Evolutionary conservation across 2,329 filamentous ascomycete genomes (phyloP).

Genomic region (Colletotrichum horii): DNA sequence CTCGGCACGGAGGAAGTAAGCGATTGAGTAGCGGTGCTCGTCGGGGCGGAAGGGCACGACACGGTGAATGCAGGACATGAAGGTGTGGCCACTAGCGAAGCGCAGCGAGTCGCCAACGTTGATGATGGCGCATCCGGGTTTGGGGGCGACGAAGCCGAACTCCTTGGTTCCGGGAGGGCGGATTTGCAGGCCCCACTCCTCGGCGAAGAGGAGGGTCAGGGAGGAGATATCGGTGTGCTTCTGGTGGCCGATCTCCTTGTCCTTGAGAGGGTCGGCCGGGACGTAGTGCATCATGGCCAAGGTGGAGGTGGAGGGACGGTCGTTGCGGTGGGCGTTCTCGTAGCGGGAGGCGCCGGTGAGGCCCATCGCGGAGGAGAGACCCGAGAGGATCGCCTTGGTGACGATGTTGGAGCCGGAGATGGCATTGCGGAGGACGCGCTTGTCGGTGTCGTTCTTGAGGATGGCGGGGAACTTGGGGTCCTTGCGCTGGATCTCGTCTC

Average conservation of each 20-base stretch:
- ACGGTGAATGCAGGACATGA: conserved; percentile 63
- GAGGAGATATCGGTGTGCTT: conserved; percentile 64
- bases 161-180: conserved; percentile 49
- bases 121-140: conserved; percentile 56
- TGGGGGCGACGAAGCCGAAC: conserved; percentile 60
- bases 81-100: conserved; percentile 56
- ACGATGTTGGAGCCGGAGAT: conserved; percentile 56
- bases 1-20: conserved; percentile 63
- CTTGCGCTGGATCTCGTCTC: conserved; percentile 54
- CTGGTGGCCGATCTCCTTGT: conserved; percentile 55
- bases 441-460: conserved; percentile 53
- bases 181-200: conserved; percentile 63
- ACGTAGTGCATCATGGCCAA: conserved; percentile 63
- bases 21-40: conserved; percentile 56
- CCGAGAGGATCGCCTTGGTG: conserved; percentile 54
- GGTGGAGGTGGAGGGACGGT: conserved; percentile 52
- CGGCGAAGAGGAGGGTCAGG: conserved; percentile 59
- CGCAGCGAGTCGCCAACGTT: conserved; percentile 65
- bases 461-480: conserved; percentile 50
- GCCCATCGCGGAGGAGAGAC: conserved; percentile 50
- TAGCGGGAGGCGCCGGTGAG: conserved; percentile 51
- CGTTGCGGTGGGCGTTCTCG: conserved; percentile 57
- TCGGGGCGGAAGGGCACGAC: conserved; percentile 56
- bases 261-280: conserved; percentile 43
- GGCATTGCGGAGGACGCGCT: conserved; percentile 52